phyloP scores from a whole-genome alignment of 305 asterid species.

The Fraxinus latifolia region DNA sequence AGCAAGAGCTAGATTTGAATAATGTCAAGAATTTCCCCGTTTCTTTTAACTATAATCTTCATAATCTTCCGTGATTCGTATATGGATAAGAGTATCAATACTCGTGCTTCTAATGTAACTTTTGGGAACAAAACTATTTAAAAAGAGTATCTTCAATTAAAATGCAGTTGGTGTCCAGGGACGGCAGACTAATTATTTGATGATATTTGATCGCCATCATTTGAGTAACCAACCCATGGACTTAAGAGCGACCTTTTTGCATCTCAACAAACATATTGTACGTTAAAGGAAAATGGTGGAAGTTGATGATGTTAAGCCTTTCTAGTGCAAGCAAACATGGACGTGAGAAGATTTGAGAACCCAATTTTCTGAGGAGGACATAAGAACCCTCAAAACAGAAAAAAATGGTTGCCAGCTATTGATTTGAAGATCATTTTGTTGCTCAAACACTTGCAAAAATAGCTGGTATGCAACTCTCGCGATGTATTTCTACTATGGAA shows the following conservation, averaged over 20 bases:
- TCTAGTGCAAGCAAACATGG: not conserved
- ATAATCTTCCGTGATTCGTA: not conserved
- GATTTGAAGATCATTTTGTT: not conserved
- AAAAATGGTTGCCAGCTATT: not conserved
- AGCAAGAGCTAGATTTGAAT: not conserved
- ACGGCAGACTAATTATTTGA: not conserved
- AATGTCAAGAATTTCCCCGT: too few species aligned
- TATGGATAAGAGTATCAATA: not conserved
- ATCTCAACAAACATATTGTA: not conserved
- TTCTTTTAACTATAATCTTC: not conserved
- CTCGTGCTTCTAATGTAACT: not conserved
- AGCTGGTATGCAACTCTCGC: not conserved
- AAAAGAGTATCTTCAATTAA: not conserved
- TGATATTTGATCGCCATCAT: not conserved
- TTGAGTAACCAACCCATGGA: not conserved
- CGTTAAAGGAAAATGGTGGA: not conserved
- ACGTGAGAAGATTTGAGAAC: not conserved
- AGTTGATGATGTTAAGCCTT: not conserved
- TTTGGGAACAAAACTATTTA: not conserved
- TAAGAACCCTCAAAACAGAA: not conserved
- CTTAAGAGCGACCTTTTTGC: not conserved
- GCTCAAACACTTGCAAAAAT: not conserved
- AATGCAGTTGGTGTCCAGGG: not conserved
- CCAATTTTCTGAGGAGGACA: not conserved
- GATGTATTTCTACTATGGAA: not conserved